Evolutionary conservation across 768 basidiomycete genomes (phyloP).

Genomic region (Mycena filopes): DNA sequence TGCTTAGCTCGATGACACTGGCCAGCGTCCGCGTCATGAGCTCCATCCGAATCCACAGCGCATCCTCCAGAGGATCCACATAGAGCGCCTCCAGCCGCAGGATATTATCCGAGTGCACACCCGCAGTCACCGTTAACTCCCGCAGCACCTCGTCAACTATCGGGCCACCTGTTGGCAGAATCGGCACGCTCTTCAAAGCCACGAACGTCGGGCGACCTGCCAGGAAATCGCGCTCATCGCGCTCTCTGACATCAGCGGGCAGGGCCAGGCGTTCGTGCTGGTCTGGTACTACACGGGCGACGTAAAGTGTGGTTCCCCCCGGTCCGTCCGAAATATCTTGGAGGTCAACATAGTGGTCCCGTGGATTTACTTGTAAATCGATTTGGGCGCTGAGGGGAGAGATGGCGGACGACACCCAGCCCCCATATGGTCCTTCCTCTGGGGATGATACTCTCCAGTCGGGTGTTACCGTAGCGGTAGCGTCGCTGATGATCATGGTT

Average conservation of each 20-base stretch:
- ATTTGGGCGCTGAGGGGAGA: slow-evolving; percentile 51
- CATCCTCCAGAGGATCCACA: slow-evolving; percentile 49
- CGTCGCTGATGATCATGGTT: not conserved
- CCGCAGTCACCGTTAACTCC: slow-evolving; percentile 54
- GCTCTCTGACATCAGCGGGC: not conserved
- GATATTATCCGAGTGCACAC: slow-evolving; percentile 54
- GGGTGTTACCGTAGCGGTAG: not conserved
- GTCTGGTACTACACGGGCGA: not conserved
- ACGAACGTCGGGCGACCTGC: slow-evolving; percentile 42
- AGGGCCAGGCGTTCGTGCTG: not conserved
- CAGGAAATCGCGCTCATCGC: slow-evolving; percentile 1
- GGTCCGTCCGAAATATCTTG: slow-evolving; percentile 67
- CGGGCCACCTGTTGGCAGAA: slow-evolving; percentile 46
- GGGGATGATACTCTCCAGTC: not conserved
- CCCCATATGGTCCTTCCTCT: slow-evolving; percentile 36
- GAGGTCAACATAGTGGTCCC: slow-evolving; percentile 53
- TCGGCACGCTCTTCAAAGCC: slow-evolving; percentile 63
- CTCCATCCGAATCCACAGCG: slow-evolving; percentile 70
- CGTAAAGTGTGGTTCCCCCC: slow-evolving; percentile 56
- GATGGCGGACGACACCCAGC: slow-evolving; percentile 51
- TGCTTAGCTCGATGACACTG: slow-evolving; percentile 59
- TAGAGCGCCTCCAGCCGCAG: slow-evolving; percentile 58
- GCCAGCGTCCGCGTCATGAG: slow-evolving; percentile 69
- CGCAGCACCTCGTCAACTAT: slow-evolving; percentile 57
- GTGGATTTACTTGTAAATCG: slow-evolving; percentile 50